These are phyloP conservation scores for Vigna angularis DNA, from an alignment of 306 rosid species.

Conservation along the genomic window DNA sequence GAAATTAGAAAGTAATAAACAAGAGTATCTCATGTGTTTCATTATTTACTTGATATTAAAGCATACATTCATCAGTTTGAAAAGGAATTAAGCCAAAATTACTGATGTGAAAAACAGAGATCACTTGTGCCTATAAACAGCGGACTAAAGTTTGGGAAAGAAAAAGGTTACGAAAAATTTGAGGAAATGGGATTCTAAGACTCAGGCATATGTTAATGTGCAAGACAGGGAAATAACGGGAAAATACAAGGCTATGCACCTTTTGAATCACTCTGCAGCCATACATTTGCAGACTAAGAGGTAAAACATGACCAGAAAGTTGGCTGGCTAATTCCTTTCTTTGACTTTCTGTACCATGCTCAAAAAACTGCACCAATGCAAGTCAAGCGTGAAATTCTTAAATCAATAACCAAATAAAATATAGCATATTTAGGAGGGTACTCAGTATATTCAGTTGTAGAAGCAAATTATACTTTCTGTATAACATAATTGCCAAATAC, in stretches of 20 bases:
- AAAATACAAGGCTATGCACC: slow-evolving; percentile 57
- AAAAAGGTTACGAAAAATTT: slow-evolving; percentile 21
- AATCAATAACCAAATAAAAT: slow-evolving; percentile 37
- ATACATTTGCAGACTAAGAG: slow-evolving; percentile 98
- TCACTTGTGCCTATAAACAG: slow-evolving; percentile 26
- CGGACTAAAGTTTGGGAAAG: slow-evolving; percentile 4
- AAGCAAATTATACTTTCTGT: slow-evolving; percentile 76
- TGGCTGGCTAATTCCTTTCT: slow-evolving; percentile 83
- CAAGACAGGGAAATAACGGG: slow-evolving; percentile 26
- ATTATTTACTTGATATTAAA: slow-evolving; percentile 33
- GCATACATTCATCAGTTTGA: slow-evolving; percentile 25
- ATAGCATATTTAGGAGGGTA: slow-evolving; percentile 10
- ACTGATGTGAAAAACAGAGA: slow-evolving; percentile 2
- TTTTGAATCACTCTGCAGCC: slow-evolving; percentile 99
- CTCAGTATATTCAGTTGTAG: slow-evolving; percentile 36
- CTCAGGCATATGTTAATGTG: slow-evolving; percentile 25
- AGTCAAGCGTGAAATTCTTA: slow-evolving; percentile 37
- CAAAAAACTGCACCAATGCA: slow-evolving; percentile 90
- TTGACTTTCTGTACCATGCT: slow-evolving; percentile 90
- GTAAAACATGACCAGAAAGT: slow-evolving; percentile 85
- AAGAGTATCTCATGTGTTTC: slow-evolving; percentile 31
- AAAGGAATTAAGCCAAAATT: slow-evolving; percentile 29
- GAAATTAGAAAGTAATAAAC: slow-evolving; percentile 32
- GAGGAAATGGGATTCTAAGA: slow-evolving; percentile 26
- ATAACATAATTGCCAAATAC: slow-evolving; percentile 98